These are phyloP conservation scores for Trametes gibbosa DNA, from an alignment of 768 basidiomycete genomes.

Conservation along the genomic window DNA sequence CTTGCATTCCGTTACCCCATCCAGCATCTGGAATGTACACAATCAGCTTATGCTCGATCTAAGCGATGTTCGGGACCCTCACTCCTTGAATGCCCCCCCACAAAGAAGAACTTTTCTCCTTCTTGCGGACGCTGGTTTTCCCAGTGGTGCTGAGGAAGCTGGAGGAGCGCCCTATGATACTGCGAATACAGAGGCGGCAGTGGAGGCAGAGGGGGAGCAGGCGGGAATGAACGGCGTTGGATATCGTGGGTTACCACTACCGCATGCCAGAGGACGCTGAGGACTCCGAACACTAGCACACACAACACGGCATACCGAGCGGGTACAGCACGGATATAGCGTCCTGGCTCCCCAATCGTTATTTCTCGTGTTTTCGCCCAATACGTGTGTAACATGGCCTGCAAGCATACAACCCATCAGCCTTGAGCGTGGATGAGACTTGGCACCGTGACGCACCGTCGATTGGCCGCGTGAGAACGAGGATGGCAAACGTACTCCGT, in stretches of 20 bases:
- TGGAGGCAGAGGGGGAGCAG: neutral
- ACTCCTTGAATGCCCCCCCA: neutral
- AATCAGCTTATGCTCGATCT: neutral
- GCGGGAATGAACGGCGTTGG: neutral
- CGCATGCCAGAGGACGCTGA: neutral
- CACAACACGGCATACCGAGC: neutral
- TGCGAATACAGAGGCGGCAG: neutral
- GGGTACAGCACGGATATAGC: neutral
- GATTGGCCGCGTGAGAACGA: no score
- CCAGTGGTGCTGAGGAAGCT: constrained; percentile 4
- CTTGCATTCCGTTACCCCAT: constrained; percentile 64
- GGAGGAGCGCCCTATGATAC: neutral
- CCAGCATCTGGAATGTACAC: constrained; percentile 39
- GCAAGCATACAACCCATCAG: no score
- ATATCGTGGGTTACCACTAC: neutral
- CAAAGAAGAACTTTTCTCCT: constrained; percentile 3
- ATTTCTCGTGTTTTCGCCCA: neutral
- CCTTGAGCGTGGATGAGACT: no score
- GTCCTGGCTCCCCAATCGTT: neutral
- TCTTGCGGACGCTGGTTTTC: neutral
- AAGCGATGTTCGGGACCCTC: neutral
- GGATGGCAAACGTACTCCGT: no score
- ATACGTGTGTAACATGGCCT: neutral
- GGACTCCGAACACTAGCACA: neutral
- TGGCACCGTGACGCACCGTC: no score